These are phyloP conservation scores for Gentiana dahurica DNA, from an alignment of 257 asterid species.

Conservation along the genomic window DNA sequence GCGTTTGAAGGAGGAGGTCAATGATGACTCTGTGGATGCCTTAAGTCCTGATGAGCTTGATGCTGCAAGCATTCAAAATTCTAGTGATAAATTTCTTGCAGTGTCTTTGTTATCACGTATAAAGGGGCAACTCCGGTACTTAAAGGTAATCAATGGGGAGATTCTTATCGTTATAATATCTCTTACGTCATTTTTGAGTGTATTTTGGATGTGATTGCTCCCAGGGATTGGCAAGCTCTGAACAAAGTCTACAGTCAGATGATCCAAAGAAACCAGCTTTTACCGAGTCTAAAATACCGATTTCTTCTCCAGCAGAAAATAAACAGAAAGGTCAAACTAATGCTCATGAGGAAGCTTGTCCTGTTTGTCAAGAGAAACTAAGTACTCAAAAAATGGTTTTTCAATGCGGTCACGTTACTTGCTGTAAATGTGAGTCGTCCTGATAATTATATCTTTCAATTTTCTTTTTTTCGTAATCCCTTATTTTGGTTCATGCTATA, in stretches of 20 bases:
- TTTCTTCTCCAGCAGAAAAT: slow-evolving; percentile 12
- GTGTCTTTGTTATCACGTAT: slow-evolving; percentile 57
- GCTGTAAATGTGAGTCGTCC: slow-evolving; percentile 78
- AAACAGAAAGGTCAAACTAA: slow-evolving; percentile 22
- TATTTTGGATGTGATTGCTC: slow-evolving; percentile 13
- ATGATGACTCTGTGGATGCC: slow-evolving; percentile 76
- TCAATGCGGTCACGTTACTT: slow-evolving; percentile 89
- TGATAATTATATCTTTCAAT: neutral
- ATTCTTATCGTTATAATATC: neutral
- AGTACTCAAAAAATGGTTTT: slow-evolving; percentile 86
- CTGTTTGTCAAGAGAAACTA: slow-evolving; percentile 91
- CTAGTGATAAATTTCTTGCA: slow-evolving; percentile 81
- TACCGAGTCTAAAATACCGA: slow-evolving; percentile 23
- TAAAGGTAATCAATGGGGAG: slow-evolving; percentile 44
- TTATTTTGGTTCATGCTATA: too few species aligned
- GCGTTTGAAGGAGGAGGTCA: slow-evolving; percentile 69
- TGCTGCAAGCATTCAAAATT: slow-evolving; percentile 66
- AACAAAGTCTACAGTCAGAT: slow-evolving; percentile 30
- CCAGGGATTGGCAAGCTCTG: slow-evolving; percentile 82
- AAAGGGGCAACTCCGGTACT: slow-evolving; percentile 93
- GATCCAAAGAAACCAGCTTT: slow-evolving; percentile 25
- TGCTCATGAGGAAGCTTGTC: slow-evolving; percentile 52
- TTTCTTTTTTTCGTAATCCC: too few species aligned
- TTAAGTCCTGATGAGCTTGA: slow-evolving; percentile 73
- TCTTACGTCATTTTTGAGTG: neutral